These are phyloP conservation scores for Komagataella pastoris DNA, from an alignment of 805 yeast genomes.

Conservation along the genomic window DNA sequence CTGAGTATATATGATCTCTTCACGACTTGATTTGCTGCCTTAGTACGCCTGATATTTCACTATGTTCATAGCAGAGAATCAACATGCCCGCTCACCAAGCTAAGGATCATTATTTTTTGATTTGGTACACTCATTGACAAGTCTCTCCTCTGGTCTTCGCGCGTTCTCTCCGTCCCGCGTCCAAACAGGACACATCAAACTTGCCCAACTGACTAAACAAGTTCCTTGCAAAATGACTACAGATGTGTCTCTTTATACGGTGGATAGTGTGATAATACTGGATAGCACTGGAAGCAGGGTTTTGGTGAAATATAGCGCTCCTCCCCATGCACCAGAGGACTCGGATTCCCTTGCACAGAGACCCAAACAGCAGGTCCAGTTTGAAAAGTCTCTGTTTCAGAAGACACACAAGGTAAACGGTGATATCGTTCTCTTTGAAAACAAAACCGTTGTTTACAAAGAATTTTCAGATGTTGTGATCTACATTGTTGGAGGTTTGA, in stretches of 20 bases:
- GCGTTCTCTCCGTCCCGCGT: neutral
- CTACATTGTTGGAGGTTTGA: constrained; percentile 57
- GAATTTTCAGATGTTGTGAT: constrained; percentile 67
- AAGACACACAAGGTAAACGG: constrained; percentile 75
- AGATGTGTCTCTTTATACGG: constrained; percentile 56
- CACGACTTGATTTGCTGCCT: neutral
- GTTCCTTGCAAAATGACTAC: constrained; percentile 9
- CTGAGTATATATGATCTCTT: neutral
- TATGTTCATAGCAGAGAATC: neutral
- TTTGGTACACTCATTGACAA: neutral
- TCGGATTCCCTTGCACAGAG: constrained; percentile 15
- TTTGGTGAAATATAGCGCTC: constrained; percentile 72
- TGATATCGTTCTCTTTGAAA: constrained; percentile 71
- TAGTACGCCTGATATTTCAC: neutral
- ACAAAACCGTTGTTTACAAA: constrained; percentile 74
- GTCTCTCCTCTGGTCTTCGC: neutral
- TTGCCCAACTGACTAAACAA: neutral
- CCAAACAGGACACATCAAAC: neutral
- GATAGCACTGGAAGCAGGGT: constrained; percentile 74
- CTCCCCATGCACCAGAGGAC: constrained; percentile 35
- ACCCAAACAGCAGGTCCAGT: constrained; percentile 52
- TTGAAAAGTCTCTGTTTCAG: constrained; percentile 57
- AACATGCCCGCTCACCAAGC: neutral
- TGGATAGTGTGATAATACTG: constrained; percentile 67
- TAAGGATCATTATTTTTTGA: neutral